Evolutionary conservation across 257 asterid species (phyloP), one percentile per base, ranked within the genome.

Genomic region (Nicotiana undulata): DNA sequence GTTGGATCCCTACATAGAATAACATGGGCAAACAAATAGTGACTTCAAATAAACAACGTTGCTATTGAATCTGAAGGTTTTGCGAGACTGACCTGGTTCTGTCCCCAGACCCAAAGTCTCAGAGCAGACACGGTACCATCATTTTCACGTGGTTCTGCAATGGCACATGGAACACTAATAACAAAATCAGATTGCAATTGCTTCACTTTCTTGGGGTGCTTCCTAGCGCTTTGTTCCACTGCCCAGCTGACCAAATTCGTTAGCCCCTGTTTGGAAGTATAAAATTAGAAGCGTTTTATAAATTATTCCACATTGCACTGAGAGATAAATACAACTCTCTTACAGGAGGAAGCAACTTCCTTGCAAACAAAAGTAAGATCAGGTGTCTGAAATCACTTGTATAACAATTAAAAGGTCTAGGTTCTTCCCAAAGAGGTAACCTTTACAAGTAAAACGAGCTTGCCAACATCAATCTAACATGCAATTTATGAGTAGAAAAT

Each of bases 181-280:
- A 94, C 98, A 79, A 84, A 91, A 85, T 95, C 98, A 81, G 95
- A 87, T 87, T 87, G 87, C 86, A 95, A 84, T 59, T 85, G 91
- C 86, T 85, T 88, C 79, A 95, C 97, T 85, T 91, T 91, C 88
- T 77, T 89, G 18, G 98, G 97, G 70, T 88, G 87, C 83, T 91
- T 92, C 84, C 89, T 86, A 80, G 91, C 87, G 76, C 24, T 86
- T 87, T 93, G 94, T 86, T 81, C 98, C 98, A 88, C 94, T 97
- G n/a, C 99, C 99, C 59, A 95, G 92, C 91, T 95, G 98, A 86
- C 98, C 99, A 83, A 91, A 95, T 34, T 95, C 98, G 79, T 95
- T 95, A 26, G 97, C 94, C 86, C 99, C 99, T 95, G 86, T 70
- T 56, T 37, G 79, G 15, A 88, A 70, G 80, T 80, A 68, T 1